These are phyloP conservation scores for Stagonosporopsis rhizophila DNA, from an alignment of 2,329 filamentous ascomycete species.

Conservation along the genomic window DNA sequence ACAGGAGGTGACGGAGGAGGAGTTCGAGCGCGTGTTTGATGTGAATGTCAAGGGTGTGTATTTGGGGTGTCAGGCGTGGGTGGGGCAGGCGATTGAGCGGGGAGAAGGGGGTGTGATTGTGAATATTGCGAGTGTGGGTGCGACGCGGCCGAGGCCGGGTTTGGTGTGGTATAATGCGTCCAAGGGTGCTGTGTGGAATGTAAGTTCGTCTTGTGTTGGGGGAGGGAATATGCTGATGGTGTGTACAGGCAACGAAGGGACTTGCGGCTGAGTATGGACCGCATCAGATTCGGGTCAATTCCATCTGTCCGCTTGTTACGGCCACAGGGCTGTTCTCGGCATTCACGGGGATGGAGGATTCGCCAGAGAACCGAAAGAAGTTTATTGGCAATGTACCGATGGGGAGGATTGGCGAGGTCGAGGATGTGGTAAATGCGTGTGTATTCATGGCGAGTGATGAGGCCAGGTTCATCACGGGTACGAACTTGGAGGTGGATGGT, in stretches of 20 bases:
- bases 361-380: conserved; percentile 60
- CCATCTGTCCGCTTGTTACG: conserved; percentile 72
- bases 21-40: conserved; percentile 71
- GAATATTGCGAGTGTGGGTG: conserved; percentile 71
- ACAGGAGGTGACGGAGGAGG: conserved; percentile 67
- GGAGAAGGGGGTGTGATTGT: conserved; percentile 67
- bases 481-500: conserved; percentile 53
- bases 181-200: conserved; percentile 70
- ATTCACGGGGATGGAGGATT: conserved; percentile 69
- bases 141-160: conserved; percentile 65
- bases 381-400: conserved; percentile 65
- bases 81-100: conserved; percentile 67
- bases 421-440: conserved; percentile 65
- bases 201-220: conserved; percentile 31
- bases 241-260: conserved; percentile 62
- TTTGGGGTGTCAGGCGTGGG: conserved; percentile 64
- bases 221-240: background rate
- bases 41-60: conserved; percentile 75
- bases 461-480: conserved; percentile 66
- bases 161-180: conserved; percentile 75
- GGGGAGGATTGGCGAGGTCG: conserved; percentile 65
- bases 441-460: conserved; percentile 66
- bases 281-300: conserved; percentile 75
- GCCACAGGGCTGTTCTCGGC: conserved; percentile 67
- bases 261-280: conserved; percentile 77